Percentiles rank a stretch among this genome's conserved stretches.
Evolutionary conservation across 768 basidiomycete species (phyloP).

Genomic region (Lactarius vividus): DNA sequence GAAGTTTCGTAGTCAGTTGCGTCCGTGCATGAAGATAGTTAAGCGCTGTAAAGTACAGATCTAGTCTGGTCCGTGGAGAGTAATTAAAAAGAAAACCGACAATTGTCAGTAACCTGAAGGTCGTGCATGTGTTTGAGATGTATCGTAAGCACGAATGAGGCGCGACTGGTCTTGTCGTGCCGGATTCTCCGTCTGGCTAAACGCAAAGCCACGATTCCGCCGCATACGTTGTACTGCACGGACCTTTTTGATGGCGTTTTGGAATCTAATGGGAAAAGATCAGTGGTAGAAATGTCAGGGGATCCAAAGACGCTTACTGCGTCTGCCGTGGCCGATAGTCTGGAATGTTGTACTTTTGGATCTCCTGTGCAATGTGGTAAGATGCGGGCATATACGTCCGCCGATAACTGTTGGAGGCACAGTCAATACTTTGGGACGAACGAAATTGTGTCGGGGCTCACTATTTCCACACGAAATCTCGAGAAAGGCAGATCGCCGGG

Average conservation of each 20-base stretch:
- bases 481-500: slow-evolving; percentile 77
- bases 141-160: slow-evolving; percentile 85
- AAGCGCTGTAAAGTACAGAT: slow-evolving; percentile 24
- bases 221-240: slow-evolving; percentile 98
- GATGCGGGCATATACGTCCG: slow-evolving; percentile 86
- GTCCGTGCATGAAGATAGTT: slow-evolving; percentile 15
- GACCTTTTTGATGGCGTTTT: slow-evolving; percentile 99
- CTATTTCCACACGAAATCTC: slow-evolving; percentile 99
- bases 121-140: slow-evolving; percentile 66
- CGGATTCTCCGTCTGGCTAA: slow-evolving; percentile 91
- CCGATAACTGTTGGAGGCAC: slow-evolving; percentile 59
- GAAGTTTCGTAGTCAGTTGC: not conserved
- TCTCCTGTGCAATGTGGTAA: slow-evolving; percentile 98
- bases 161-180: slow-evolving; percentile 84
- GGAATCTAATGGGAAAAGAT: slow-evolving; percentile 57
- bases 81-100: no score
- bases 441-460: slow-evolving; percentile 41
- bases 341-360: slow-evolving; percentile 98
- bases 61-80: slow-evolving; percentile 11
- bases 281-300: slow-evolving; percentile 19
- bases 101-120: slow-evolving; percentile 62
- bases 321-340: slow-evolving; percentile 97
- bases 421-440: slow-evolving; percentile 17
- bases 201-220: slow-evolving; percentile 94
- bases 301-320: slow-evolving; percentile 59